These are phyloP conservation scores for Trichoderma semiorbis DNA, from an alignment of 2,329 filamentous ascomycete species.

Conservation along the genomic window DNA sequence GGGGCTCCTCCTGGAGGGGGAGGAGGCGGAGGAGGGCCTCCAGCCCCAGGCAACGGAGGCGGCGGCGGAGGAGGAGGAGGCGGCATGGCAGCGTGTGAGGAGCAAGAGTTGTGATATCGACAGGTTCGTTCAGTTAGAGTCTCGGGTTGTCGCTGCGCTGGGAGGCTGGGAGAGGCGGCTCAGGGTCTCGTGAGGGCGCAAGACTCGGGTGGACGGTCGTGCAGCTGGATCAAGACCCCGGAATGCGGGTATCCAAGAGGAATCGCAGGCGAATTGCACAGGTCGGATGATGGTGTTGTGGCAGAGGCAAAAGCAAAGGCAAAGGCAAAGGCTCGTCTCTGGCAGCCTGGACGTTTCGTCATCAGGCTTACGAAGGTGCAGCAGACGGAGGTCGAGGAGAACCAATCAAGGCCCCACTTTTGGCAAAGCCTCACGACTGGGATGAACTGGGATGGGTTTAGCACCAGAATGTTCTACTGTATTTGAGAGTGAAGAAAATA, in stretches of 20 bases:
- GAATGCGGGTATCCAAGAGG: background rate
- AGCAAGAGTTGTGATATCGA: background rate
- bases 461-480: background rate
- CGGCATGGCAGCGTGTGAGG: slow-evolving; percentile 25
- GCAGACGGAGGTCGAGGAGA: slow-evolving; percentile 7
- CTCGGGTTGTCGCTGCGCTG: background rate
- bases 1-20: slow-evolving; percentile 48
- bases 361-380: slow-evolving; percentile 18
- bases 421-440: slow-evolving; percentile 6
- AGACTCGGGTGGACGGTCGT: background rate
- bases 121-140: background rate
- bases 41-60: slow-evolving; percentile 61
- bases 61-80: slow-evolving; percentile 70
- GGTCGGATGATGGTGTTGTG: background rate
- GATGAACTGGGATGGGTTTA: background rate
- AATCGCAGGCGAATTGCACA: background rate
- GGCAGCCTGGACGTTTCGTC: slow-evolving; percentile 17
- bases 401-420: slow-evolving; percentile 7
- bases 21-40: slow-evolving; percentile 54
- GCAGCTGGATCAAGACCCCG: background rate
- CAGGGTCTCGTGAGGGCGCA: background rate
- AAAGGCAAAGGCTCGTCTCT: background rate
- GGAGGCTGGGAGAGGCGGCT: background rate
- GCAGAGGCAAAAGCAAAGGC: background rate
- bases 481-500: background rate